Evolutionary conservation across 1,284 basidiomycete genomes (phyloP).

Genomic region (Ceratobasidium sp.): DNA sequence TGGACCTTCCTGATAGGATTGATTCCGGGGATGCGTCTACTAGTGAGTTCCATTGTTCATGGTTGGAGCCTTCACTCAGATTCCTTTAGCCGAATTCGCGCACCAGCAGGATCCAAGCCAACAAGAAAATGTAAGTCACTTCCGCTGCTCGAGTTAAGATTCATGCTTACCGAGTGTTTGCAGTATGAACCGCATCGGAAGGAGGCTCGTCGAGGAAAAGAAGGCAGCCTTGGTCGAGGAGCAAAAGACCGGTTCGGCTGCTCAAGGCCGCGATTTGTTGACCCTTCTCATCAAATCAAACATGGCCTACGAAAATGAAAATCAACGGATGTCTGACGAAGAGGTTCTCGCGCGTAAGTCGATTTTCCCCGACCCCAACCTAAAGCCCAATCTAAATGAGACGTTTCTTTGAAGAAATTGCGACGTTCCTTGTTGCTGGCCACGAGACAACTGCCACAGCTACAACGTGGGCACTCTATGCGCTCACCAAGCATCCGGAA

Average conservation of each 20-base stretch:
- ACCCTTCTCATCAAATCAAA: conserved; percentile 57
- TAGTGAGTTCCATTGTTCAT: neutral
- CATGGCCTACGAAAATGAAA: conserved; percentile 57
- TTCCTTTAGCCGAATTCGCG: conserved; percentile 31
- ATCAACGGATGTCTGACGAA: conserved; percentile 62
- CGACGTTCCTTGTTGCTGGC: conserved; percentile 52
- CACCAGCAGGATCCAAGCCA: neutral
- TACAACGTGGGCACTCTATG: conserved; percentile 60
- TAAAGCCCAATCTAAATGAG: no score
- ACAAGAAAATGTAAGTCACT: conserved; percentile 37
- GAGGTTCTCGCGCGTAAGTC: conserved; percentile 65
- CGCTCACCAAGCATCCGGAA: conserved; percentile 62
- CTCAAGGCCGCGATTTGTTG: conserved; percentile 53
- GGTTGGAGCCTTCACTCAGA: conserved; percentile 47
- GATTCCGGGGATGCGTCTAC: conserved; percentile 9
- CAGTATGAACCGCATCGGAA: conserved; percentile 50
- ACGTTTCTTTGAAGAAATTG: conserved; percentile 9
- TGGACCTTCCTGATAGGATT: conserved; percentile 10
- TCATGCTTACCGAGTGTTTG: conserved; percentile 53
- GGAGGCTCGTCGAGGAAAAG: conserved; percentile 54
- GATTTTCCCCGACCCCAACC: conserved; percentile 55
- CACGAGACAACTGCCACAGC: conserved; percentile 60
- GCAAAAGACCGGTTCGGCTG: conserved; percentile 34
- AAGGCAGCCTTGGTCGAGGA: conserved; percentile 54
- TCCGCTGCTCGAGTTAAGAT: conserved; percentile 48